Conservation (phyloP, 441 rosid genomes). For the Pelargonium citronellum region DNA sequence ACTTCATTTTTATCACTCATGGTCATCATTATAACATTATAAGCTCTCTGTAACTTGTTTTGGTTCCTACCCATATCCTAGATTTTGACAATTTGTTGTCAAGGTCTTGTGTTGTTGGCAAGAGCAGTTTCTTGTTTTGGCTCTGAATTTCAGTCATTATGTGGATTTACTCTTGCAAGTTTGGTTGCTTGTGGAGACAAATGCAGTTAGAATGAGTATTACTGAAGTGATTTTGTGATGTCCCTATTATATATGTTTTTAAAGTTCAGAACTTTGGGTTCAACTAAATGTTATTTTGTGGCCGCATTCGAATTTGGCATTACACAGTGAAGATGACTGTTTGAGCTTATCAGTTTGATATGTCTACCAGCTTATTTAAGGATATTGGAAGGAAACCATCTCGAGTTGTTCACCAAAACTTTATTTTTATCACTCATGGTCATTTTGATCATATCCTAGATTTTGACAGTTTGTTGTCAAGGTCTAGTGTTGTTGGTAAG, state of each 20-base stretch:
- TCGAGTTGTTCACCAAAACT: conserved; percentile 86
- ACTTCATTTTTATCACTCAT: conserved; percentile 82
- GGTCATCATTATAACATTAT: conserved; percentile 90
- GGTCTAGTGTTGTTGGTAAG: neutral
- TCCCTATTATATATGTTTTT: neutral
- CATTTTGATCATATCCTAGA: conserved; percentile 25
- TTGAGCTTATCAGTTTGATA: no score
- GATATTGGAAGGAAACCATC: conserved; percentile 85
- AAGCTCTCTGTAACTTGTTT: conserved; percentile 15
- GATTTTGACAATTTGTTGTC: neutral
- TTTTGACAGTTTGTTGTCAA: neutral
- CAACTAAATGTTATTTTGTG: no score
- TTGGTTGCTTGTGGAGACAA: neutral
- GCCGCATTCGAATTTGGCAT: no score
- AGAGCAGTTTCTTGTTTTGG: neutral
- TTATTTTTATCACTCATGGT: conserved; percentile 81
- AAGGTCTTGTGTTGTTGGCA: neutral
- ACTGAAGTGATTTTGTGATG: neutral
- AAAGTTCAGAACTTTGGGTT: neutral
- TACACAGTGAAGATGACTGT: no score
- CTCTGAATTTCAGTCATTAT: neutral
- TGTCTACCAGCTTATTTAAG: no score
- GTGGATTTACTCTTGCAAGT: neutral
- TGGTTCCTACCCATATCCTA: neutral
- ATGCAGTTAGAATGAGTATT: neutral